Conservation (phyloP, 192 early-diverging fungal genomes). For the Cladochytrium replicatum region DNA sequence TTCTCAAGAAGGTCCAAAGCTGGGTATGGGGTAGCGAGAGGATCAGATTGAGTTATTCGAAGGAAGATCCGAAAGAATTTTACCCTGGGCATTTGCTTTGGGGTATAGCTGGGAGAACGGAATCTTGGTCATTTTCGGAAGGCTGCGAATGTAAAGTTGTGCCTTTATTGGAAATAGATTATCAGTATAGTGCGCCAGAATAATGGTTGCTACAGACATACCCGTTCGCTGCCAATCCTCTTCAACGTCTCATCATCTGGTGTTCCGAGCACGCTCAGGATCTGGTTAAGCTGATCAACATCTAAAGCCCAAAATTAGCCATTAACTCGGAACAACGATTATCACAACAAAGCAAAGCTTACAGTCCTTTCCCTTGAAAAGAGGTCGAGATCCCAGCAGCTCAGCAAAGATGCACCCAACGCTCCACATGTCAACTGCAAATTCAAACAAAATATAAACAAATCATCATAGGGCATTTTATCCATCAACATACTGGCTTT, state of each 20-base stretch:
- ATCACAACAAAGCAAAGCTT: conserved; percentile 5
- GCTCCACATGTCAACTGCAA: conserved; percentile 83
- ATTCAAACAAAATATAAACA: background rate
- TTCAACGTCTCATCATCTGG: conserved; percentile 78
- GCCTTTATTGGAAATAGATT: conserved; percentile 54
- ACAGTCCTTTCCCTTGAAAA: conserved; percentile 95
- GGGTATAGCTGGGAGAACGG: conserved; percentile 84
- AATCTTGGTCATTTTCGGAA: conserved; percentile 82
- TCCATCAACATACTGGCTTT: conserved; percentile 61
- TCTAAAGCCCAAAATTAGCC: conserved; percentile 27
- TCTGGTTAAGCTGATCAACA: conserved; percentile 98
- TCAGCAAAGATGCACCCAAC: conserved; percentile 99
- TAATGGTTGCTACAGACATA: conserved; percentile 18
- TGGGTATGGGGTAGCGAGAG: too few species aligned
- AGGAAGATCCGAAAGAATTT: background rate
- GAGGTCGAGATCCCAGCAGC: conserved; percentile 80
- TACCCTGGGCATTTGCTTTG: conserved; percentile 56
- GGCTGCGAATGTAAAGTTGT: conserved; percentile 86
- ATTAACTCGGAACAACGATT: background rate
- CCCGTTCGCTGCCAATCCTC: conserved; percentile 83
- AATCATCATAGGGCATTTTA: background rate
- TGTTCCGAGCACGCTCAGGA: conserved; percentile 86
- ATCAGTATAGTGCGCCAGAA: too few species aligned
- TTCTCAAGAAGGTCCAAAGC: conserved; percentile 84
- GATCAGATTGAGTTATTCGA: too few species aligned